Percentiles rank a stretch among this genome's conserved stretches.
Conservation (phyloP, 2,329 filamentous ascomycete genomes). For the Aspergillus piperis region DNA sequence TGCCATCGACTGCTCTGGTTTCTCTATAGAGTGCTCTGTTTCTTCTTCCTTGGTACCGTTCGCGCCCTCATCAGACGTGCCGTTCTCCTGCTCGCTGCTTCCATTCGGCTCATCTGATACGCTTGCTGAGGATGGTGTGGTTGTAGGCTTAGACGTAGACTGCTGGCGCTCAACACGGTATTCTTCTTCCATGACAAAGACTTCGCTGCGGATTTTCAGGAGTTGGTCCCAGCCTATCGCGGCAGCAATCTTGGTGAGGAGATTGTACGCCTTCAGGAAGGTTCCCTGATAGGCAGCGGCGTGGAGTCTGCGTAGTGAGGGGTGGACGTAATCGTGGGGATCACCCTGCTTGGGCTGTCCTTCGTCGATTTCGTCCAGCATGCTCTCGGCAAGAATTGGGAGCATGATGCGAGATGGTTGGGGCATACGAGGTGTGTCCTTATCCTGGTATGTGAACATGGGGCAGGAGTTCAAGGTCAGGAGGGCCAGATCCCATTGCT, state of each 20-base stretch:
- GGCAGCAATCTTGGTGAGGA: constrained; percentile 91
- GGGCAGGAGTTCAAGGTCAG: constrained; percentile 97
- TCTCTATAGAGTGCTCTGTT: constrained; percentile 61
- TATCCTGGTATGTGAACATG: constrained; percentile 99
- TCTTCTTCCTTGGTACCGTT: constrained; percentile 24
- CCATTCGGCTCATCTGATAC: constrained; percentile 42
- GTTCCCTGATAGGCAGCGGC: constrained; percentile 92
- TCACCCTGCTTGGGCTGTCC: constrained; percentile 71
- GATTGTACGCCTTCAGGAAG: constrained; percentile 89
- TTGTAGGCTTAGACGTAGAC: constrained; percentile 22
- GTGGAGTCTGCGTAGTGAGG: constrained; percentile 79
- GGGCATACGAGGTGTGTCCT: constrained; percentile 91
- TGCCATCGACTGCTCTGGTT: constrained; percentile 75
- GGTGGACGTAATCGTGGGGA: constrained; percentile 82
- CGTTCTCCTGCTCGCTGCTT: constrained; percentile 30
- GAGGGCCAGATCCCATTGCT: constrained; percentile 95
- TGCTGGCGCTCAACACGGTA: constrained; percentile 74
- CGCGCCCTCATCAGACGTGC: constrained; percentile 21
- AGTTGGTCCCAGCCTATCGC: constrained; percentile 98
- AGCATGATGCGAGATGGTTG: constrained; percentile 86
- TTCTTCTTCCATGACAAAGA: constrained; percentile 99
- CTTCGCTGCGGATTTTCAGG: constrained; percentile 89
- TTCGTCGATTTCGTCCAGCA: constrained; percentile 94
- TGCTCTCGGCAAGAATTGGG: constrained; percentile 82
- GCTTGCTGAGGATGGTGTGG: constrained; percentile 24